Conservation (phyloP, 169 alveolate species). For the Cryptosporidium baileyi region DNA sequence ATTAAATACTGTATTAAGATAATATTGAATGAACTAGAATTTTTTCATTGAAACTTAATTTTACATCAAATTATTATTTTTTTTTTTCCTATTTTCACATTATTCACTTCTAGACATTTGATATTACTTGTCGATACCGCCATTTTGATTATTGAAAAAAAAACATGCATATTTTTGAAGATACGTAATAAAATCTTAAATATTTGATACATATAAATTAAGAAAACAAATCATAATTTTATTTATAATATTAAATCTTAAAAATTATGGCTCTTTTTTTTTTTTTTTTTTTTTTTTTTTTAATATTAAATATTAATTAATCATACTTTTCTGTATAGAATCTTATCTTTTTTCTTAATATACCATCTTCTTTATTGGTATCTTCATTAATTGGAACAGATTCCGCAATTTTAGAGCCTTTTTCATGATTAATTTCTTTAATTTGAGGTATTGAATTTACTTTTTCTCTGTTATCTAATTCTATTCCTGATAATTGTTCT, state of each 20-base stretch:
- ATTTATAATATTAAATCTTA: background rate
- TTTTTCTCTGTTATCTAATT: background rate
- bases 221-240: background rate
- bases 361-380: background rate
- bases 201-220: too few relatives aligned
- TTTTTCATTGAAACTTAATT: too few relatives aligned
- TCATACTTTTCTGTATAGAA: background rate
- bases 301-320: background rate
- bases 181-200: too few relatives aligned
- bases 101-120: too few relatives aligned
- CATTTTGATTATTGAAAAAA: too few relatives aligned
- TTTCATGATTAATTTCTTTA: constrained; percentile 3
- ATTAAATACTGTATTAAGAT: too few relatives aligned
- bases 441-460: constrained; percentile 5
- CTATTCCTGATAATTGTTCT: constrained; percentile 57
- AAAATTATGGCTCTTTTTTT: background rate
- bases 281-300: background rate
- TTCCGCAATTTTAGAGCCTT: background rate
- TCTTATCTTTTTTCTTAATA: background rate
- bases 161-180: too few relatives aligned
- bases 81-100: too few relatives aligned
- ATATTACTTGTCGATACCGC: too few relatives aligned
- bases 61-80: too few relatives aligned
- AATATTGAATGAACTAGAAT: too few relatives aligned
- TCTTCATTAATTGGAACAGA: constrained; percentile 56